Conservation (phyloP, 2,329 filamentous ascomycete species). For the Botryotinia convoluta region DNA sequence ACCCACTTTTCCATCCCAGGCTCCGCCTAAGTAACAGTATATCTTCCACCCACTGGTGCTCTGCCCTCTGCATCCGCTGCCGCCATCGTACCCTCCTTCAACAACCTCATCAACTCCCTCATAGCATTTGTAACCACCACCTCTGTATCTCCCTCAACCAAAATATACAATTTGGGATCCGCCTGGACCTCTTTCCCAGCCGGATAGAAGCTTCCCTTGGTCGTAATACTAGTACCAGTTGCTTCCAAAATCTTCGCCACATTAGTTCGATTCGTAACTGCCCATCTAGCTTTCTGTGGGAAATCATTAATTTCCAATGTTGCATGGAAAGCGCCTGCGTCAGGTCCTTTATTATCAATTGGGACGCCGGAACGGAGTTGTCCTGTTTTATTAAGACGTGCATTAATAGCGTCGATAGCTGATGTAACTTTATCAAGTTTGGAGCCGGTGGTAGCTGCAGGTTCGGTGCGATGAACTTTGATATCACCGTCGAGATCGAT, state of each 20-base stretch:
- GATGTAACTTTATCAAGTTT: constrained; percentile 82
- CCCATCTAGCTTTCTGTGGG: constrained; percentile 97
- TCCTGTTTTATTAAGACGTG: constrained; percentile 82
- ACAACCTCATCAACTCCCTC: constrained; percentile 79
- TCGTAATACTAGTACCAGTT: constrained; percentile 94
- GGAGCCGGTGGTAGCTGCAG: constrained; percentile 41
- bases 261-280: constrained; percentile 96
- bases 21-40: constrained; percentile 69
- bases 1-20: constrained; percentile 21
- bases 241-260: constrained; percentile 96
- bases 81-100: constrained; percentile 87
- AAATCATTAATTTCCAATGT: constrained; percentile 99
- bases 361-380: constrained; percentile 89
- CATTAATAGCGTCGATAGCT: constrained; percentile 89
- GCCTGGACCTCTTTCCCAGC: constrained; percentile 75
- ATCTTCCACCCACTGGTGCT: constrained; percentile 75
- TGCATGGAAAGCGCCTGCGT: constrained; percentile 94
- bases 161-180: constrained; percentile 93
- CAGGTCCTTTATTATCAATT: constrained; percentile 97
- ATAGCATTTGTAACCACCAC: constrained; percentile 87
- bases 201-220: constrained; percentile 88
- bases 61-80: constrained; percentile 83
- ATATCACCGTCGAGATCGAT: constrained; percentile 67
- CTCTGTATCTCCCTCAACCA: constrained; percentile 97
- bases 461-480: constrained; percentile 68